Base-by-base conservation (phyloP, 2,329 filamentous ascomycete species). In the Pseudogymnoascus sp. region DNA sequence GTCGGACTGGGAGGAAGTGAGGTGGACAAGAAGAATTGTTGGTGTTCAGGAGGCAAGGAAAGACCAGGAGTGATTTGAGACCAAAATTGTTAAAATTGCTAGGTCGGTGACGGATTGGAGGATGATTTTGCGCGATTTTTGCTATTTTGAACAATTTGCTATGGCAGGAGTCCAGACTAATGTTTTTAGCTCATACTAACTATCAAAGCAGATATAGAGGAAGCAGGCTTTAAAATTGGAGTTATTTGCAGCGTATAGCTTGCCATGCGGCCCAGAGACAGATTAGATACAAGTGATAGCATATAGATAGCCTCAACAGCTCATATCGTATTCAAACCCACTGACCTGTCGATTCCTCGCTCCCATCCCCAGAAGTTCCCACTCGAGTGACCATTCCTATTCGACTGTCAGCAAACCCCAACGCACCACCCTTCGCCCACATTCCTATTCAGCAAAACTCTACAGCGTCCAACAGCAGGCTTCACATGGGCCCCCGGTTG, bases 1-100 rank as follows among this genome's bases (percentile, higher is more conserved):
- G 64, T 80, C 79, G 2, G 77, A 74, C 34, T 82, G 79, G 79
- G 81, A 82, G 31, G 82, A 84, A 68, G 75, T 84, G n/a, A 72
- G 76, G 9, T 78, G 77, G 75, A 80, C 78, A 3, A 78, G 78
- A 65, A 56, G 49, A 8, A 56, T 56, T 34, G 25, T 34, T 5
- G 49, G 49, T 12, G n/a, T 56, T 12, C 28, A 34, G 3, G 49
- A 34, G n/a, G 49, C 11, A 1, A 12, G 12, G n/a, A 34, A 56
- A 18, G n/a, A 21, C 5, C 8, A 5, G 5, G 28, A 12, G 28
- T 34, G 49, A 34, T 21, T 5, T 34, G 28, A 14, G 28, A 5
- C 5, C 25, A 56, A 14, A 34, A 2, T 34, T 3, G 28, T n/a
- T 34, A 56, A 14, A 34, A 2, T 34, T 3, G 28, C 28, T 34